Percentiles rank a stretch among this genome's conserved stretches.
phyloP scores from a whole-genome alignment of 2,329 filamentous ascomycete genomes.

The Monosporascus sp. region DNA sequence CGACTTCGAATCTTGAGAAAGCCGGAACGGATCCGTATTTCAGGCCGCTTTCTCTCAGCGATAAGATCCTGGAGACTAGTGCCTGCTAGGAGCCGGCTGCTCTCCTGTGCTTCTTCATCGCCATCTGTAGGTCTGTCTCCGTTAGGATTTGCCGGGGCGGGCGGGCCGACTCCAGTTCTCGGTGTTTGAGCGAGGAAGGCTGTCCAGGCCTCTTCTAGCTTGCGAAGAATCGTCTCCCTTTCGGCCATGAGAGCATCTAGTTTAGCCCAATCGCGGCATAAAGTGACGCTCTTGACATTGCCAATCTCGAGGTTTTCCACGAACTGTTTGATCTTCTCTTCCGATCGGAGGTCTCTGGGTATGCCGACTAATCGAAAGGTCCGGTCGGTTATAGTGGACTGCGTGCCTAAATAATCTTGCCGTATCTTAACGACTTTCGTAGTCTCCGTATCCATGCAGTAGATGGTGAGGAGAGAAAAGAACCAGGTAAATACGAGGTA shows the following conservation, averaged over 20 bases:
- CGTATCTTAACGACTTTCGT: slow-evolving; percentile 77
- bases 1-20: slow-evolving; percentile 65
- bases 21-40: slow-evolving; percentile 72
- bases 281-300: slow-evolving; percentile 77
- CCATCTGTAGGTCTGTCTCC: slow-evolving; percentile 22
- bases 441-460: slow-evolving; percentile 78
- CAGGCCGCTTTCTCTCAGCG: slow-evolving; percentile 53
- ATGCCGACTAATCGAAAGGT: slow-evolving; percentile 91
- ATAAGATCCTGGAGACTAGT: slow-evolving; percentile 33
- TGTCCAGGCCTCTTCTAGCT: slow-evolving; percentile 80
- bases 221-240: slow-evolving; percentile 59
- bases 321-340: slow-evolving; percentile 77
- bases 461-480: slow-evolving; percentile 77
- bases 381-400: slow-evolving; percentile 92
- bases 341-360: slow-evolving; percentile 70
- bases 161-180: slow-evolving; percentile 25
- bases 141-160: slow-evolving; percentile 8
- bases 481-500: slow-evolving; percentile 94
- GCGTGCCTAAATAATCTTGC: slow-evolving; percentile 86
- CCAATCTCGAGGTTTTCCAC: slow-evolving; percentile 87
- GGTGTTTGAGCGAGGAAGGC: slow-evolving; percentile 59
- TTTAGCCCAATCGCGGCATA: slow-evolving; percentile 82
- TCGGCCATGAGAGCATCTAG: slow-evolving; percentile 70
- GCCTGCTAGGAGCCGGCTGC: slow-evolving; percentile 54
- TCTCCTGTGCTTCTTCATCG: slow-evolving; percentile 46